Evolutionary conservation across 441 rosid species (phyloP).

Genomic region (Capsella rubella): DNA sequence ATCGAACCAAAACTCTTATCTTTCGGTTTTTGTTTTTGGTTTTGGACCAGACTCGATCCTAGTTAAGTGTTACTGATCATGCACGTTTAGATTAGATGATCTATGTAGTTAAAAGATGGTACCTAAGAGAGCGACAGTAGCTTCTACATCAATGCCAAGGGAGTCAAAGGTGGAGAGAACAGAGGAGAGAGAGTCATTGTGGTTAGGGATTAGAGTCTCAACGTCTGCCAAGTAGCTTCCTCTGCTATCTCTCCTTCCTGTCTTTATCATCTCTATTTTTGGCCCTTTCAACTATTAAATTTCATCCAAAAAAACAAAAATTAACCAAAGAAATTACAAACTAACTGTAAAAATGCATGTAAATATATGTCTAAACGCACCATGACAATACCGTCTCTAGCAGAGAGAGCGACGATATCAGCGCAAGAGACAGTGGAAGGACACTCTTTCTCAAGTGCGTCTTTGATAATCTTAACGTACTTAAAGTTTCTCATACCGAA

Average conservation of each 20-base stretch:
- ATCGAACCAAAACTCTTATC: not conserved
- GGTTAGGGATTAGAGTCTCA: constrained; percentile 65
- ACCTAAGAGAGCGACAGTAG: constrained; percentile 81
- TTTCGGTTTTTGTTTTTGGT: too few relatives aligned
- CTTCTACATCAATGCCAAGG: constrained; percentile 68
- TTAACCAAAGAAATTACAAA: not conserved
- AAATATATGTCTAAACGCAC: constrained; percentile 42
- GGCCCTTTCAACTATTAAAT: constrained; percentile 76
- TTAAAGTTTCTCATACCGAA: constrained; percentile 94
- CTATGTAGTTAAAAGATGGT: constrained; percentile 11
- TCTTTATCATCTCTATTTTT: constrained; percentile 69
- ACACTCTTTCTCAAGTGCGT: constrained; percentile 80
- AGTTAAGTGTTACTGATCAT: not conserved
- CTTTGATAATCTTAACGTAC: constrained; percentile 72
- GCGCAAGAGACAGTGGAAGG: constrained; percentile 89
- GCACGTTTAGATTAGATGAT: not conserved
- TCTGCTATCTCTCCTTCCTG: constrained; percentile 77
- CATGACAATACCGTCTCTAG: constrained; percentile 83
- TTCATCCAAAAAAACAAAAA: not conserved
- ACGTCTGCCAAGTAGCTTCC: constrained; percentile 59
- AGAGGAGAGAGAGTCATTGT: constrained; percentile 65
- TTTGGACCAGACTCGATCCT: too few relatives aligned
- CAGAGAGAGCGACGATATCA: constrained; percentile 84
- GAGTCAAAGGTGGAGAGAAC: constrained; percentile 73
- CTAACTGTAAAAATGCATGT: not conserved